phyloP scores from a whole-genome alignment of 2,329 filamentous ascomycete species.

The Aspergillus pseudoglaucus region DNA sequence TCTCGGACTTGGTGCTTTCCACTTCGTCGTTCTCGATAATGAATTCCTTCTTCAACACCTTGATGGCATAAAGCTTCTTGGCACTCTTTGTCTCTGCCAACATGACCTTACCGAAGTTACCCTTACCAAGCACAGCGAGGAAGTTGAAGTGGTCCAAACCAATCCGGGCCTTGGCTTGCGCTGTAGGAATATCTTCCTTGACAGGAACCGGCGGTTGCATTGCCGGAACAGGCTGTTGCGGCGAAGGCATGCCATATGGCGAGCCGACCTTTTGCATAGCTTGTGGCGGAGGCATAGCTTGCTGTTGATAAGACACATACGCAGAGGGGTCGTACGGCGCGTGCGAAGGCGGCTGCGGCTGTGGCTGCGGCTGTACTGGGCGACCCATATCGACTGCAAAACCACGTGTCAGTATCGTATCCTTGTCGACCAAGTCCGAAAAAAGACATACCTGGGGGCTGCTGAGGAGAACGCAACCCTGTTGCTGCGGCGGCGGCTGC shows the following conservation, averaged over 20 bases:
- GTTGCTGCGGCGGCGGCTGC: constrained; percentile 45
- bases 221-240: constrained; percentile 15
- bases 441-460: constrained; percentile 35
- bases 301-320: constrained; percentile 34
- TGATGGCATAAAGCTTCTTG: constrained; percentile 92
- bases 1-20: constrained; percentile 94
- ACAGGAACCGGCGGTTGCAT: constrained; percentile 18
- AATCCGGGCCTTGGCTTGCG: constrained; percentile 56
- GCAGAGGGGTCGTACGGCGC: constrained; percentile 39
- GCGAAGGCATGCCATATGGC: constrained; percentile 23
- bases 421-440: constrained; percentile 19
- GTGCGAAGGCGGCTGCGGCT: constrained; percentile 40
- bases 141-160: constrained; percentile 99
- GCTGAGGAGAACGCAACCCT: constrained; percentile 40
- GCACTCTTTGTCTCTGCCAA: constrained; percentile 91
- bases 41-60: constrained; percentile 98
- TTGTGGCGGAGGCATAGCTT: constrained; percentile 21
- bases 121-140: constrained; percentile 93
- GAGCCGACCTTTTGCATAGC: constrained; percentile 20
- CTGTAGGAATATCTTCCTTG: constrained; percentile 26
- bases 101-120: constrained; percentile 99
- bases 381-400: constrained; percentile 27
- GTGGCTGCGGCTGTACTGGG: constrained; percentile 25
- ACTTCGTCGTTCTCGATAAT: constrained; percentile 99
- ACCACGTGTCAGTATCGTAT: constrained; percentile 26